Conservation (phyloP, 768 basidiomycete genomes). For the Hericium erinaceus region DNA sequence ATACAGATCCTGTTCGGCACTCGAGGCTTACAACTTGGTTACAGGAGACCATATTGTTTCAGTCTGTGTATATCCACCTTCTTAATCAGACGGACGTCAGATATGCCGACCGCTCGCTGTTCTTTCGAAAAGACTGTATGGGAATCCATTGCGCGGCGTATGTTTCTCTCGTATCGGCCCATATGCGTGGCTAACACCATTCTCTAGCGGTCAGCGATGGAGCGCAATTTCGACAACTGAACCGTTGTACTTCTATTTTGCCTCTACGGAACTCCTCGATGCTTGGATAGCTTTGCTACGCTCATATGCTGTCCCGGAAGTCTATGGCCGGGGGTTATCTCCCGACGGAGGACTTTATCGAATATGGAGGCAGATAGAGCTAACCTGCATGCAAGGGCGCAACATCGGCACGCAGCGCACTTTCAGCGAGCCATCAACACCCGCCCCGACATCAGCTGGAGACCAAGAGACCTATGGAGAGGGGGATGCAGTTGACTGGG, state of each 20-base stretch:
- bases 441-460: background rate
- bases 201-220: conserved; percentile 50
- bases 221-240: conserved; percentile 41
- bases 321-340: conserved; percentile 49
- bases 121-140: conserved; percentile 68
- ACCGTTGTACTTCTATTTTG: conserved; percentile 69
- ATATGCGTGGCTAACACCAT: conserved; percentile 3
- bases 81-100: conserved; percentile 76
- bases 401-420: conserved; percentile 50
- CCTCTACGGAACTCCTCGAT: conserved; percentile 50
- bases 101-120: conserved; percentile 64
- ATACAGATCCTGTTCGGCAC: background rate
- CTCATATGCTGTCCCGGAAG: conserved; percentile 74
- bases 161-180: conserved; percentile 13
- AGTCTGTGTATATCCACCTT: conserved; percentile 63
- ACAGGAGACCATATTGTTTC: conserved; percentile 65
- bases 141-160: conserved; percentile 59
- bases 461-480: conserved; percentile 13
- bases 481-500: conserved; percentile 49
- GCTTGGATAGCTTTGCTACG: conserved; percentile 76
- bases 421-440: conserved; percentile 22
- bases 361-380: conserved; percentile 78
- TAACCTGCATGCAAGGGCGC: conserved; percentile 65
- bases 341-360: conserved; percentile 66
- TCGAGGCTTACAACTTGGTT: background rate